Base-by-base conservation (phyloP, 106 monocot genomes). In the Allium fistulosum region DNA sequence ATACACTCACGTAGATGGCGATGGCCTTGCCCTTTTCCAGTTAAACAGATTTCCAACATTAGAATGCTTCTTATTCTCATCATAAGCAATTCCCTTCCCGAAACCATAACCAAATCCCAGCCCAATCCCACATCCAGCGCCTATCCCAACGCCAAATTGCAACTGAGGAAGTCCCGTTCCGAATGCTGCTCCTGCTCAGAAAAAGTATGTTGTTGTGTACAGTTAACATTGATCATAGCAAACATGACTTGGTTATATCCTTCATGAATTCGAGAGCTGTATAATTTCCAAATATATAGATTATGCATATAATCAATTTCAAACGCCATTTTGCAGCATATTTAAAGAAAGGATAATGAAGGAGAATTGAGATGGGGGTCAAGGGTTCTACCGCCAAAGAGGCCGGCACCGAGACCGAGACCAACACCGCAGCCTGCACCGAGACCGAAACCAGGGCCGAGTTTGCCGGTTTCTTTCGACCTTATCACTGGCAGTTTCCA, bases 61-160 rank as follows among this genome's bases (percentile, higher is more conserved):
- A n/a, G 85, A 61, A 53, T 85, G 76, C 69, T 67, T 80, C 37
- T 82, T 69, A 14, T 65, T 80, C 28, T 90, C 85, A 80, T 90
- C 85, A 78, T 82, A 80, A 22, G 85, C 90, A 70, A 90, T 64
- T 62, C 90, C 90, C 71, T 57, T 85, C 49, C 90, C 90, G 26
- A 75, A 9, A 45, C 90, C 90, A 74, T 90, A 90, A 17, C 90
- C 90, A 67, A 90, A 90, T 18, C 90, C 90, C 12, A 90, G 48
- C 7, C 90, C 90, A 63, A 90, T 69, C 66, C 90, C 90, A 69
- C 90, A 90, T 57, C 90, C 90, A 71, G 82, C 85, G 59, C 90
- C 90, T 63, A 80, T 16, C 55, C 90, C 90, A 68, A 80, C 22
- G 55, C 90, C 90, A 61, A 90, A 28, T 27, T 80, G 77, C 12